Percentiles rank a stretch among this genome's conserved stretches.
These are phyloP conservation scores for Acacia acuminata DNA, from an alignment of 306 rosid genomes.

Conservation along the genomic window DNA sequence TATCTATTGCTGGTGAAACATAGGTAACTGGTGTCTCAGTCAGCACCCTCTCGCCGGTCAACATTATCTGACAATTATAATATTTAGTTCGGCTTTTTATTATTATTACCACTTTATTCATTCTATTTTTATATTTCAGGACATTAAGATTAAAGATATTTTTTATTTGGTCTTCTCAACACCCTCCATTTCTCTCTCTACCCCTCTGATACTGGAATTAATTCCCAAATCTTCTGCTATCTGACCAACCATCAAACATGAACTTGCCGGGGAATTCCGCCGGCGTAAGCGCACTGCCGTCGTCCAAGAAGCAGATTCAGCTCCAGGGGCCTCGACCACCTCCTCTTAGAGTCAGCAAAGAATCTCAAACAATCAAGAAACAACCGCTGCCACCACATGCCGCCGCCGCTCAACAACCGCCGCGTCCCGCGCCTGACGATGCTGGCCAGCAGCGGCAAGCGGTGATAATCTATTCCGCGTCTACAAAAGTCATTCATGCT, in stretches of 20 bases:
- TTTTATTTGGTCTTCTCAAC: background rate
- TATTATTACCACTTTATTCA: too few relatives aligned
- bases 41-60: background rate
- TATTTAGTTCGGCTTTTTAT: background rate
- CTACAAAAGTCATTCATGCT: slow-evolving; percentile 59
- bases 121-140: background rate
- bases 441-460: slow-evolving; percentile 40
- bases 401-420: background rate
- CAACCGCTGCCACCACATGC: slow-evolving; percentile 43
- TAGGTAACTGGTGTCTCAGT: background rate
- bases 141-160: background rate
- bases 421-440: background rate
- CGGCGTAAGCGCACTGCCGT: slow-evolving; percentile 26
- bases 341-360: slow-evolving; percentile 56
- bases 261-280: slow-evolving; percentile 33
- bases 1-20: background rate
- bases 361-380: slow-evolving; percentile 68
- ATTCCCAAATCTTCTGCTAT: background rate
- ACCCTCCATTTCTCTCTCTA: background rate
- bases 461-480: slow-evolving; percentile 49
- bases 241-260: slow-evolving; percentile 26
- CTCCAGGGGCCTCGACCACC: slow-evolving; percentile 71
- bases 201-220: background rate
- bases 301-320: slow-evolving; percentile 50
- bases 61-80: background rate